Percentiles rank a stretch among this genome's conserved stretches.
phyloP scores from a whole-genome alignment of 2,329 filamentous ascomycete genomes.

The Claviceps pazoutovae region DNA sequence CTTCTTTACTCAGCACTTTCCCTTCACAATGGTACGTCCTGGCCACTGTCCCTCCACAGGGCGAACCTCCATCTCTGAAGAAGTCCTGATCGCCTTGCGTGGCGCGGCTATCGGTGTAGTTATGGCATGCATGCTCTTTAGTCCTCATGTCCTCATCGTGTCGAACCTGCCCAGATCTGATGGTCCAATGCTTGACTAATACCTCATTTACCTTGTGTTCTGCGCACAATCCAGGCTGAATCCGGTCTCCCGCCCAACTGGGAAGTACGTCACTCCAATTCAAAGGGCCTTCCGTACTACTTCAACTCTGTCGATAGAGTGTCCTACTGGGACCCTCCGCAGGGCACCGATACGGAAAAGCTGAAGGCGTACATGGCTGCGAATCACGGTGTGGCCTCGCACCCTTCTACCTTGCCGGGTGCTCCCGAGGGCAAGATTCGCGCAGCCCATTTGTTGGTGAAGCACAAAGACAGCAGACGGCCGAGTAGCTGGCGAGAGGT shows the following conservation, averaged over 20 bases:
- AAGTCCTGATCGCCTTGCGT: conserved; percentile 4
- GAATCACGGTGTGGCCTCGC: conserved; percentile 54
- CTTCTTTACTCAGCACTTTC: neutral
- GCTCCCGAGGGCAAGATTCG: conserved; percentile 71
- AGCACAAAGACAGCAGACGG: conserved; percentile 77
- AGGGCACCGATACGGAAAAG: conserved; percentile 77
- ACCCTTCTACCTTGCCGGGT: conserved; percentile 22
- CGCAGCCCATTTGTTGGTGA: conserved; percentile 82
- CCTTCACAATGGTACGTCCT: conserved; percentile 6
- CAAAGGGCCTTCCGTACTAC: conserved; percentile 97
- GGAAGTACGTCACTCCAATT: conserved; percentile 97
- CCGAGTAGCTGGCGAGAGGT: conserved; percentile 86
- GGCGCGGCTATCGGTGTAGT: conserved; percentile 5
- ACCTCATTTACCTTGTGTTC: neutral
- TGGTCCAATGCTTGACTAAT: neutral
- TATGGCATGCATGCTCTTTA: conserved; percentile 5
- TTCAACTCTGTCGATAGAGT: conserved; percentile 80
- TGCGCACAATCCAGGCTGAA: conserved; percentile 38
- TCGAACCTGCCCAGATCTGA: neutral
- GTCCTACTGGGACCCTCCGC: conserved; percentile 89
- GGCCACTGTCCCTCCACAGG: neutral
- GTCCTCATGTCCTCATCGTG: neutral
- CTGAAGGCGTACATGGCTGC: conserved; percentile 89
- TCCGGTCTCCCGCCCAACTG: conserved; percentile 74
- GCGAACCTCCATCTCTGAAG: conserved; percentile 3